Base-by-base conservation (phyloP, 2,329 filamentous ascomycete genomes). In the Cladophialophora yegresii region DNA sequence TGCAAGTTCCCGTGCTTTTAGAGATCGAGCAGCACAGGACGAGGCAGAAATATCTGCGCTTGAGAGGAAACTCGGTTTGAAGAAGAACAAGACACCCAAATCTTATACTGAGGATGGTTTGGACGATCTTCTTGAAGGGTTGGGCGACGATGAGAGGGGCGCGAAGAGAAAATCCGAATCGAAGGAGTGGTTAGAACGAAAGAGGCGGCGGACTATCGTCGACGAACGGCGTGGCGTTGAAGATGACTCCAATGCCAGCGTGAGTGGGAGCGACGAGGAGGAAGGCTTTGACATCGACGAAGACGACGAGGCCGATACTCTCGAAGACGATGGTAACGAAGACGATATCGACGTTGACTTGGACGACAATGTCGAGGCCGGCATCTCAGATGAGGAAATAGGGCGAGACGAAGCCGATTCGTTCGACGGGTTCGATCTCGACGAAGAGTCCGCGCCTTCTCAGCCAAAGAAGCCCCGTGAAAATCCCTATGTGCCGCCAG, bases 401-500 rank as follows among this genome's bases (percentile, higher is more conserved):
- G 13, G 28, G 16, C 55, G 23, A 8, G n/a, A 30, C 16, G 36
- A 54, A 36, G 56, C 57, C 28, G 72, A 73, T 3, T 74, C 73
- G 0, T 80, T 82, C 64, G 76, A 72, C 28, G 80, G 76, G 0
- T 82, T 80, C 58, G 76, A 76, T 8, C 75, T 75, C 1, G 75
- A 75, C 4, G 70, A 66, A 16, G 69, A 71, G 69, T 58, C 65
- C 53, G 68, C 69, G 33, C 73, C 77, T 58, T 74, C 75, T 32
- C 68, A 74, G n/a, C 75, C 75, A 50, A 82, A 80, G 67, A 82
- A 80, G 66, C 76, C 82, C 63, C 84, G 87, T 65, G 93, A 98
- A 75, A 97, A 98, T 70, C 93, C 93, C 4, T 98, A 96, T 71
- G 82, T 93, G 57, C 89, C 93, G 2, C 93, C 93, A 8, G 77